Percentiles rank a stretch among this genome's conserved stretches.
Evolutionary conservation across 2,329 filamentous ascomycete genomes (phyloP).

Genomic region (Davidsoniella australis): DNA sequence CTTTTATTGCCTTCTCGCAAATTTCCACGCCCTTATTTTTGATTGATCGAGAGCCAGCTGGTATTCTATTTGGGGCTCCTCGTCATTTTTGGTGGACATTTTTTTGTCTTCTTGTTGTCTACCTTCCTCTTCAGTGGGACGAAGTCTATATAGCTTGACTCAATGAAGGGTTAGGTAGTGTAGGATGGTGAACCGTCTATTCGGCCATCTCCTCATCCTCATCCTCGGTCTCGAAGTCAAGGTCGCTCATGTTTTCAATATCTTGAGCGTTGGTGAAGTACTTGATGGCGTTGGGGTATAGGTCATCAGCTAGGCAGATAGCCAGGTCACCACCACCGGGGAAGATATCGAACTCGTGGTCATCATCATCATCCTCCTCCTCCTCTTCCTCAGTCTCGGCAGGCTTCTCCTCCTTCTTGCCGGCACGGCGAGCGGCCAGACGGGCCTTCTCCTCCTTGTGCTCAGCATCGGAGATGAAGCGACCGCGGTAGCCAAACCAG

Average conservation of each 20-base stretch:
- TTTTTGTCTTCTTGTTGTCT: no score
- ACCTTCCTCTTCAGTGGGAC: no score
- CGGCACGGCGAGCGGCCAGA: constrained; percentile 25
- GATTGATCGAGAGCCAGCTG: no score
- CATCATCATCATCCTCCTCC: constrained; percentile 42
- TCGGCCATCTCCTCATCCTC: constrained; percentile 19
- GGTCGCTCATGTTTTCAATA: constrained; percentile 46
- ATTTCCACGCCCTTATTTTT: no score
- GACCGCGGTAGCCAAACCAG: constrained; percentile 68
- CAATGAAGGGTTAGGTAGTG: no score
- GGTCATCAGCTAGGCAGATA: constrained; percentile 63
- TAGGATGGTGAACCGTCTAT: neutral
- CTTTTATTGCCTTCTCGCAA: no score
- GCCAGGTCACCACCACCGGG: constrained; percentile 74
- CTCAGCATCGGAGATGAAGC: constrained; percentile 56
- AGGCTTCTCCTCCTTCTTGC: constrained; percentile 33
- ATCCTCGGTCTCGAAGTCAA: constrained; percentile 49
- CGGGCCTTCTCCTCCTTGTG: constrained; percentile 39
- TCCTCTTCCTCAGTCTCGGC: constrained; percentile 25
- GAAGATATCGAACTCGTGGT: constrained; percentile 66
- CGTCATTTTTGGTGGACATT: no score
- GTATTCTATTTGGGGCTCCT: no score
- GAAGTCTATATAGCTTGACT: no score
- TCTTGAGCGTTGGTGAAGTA: constrained; percentile 82
- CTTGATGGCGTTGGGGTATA: constrained; percentile 76